phyloP scores from a whole-genome alignment of 1,284 basidiomycete species.

The Veloporphyrellus conicus region DNA sequence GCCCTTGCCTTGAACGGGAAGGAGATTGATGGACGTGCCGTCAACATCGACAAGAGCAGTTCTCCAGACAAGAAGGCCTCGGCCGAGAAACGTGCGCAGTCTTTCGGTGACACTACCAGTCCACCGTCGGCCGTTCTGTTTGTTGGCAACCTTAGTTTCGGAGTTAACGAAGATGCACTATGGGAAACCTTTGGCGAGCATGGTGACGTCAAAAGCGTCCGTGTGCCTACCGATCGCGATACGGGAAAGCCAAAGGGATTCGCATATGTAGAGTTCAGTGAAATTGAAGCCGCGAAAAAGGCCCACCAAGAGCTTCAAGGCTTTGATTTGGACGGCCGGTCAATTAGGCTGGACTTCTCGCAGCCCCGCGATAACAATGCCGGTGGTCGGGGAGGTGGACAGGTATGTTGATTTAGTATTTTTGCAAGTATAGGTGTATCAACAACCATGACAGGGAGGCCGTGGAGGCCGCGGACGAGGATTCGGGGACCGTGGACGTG shows the following conservation, averaged over 20 bases:
- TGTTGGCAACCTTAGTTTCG: slow-evolving; percentile 87
- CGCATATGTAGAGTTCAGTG: slow-evolving; percentile 92
- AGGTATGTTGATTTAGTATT: slow-evolving; percentile 32
- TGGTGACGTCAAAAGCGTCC: slow-evolving; percentile 84
- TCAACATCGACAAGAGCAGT: slow-evolving; percentile 82
- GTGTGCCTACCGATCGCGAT: slow-evolving; percentile 92
- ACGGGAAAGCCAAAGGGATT: slow-evolving; percentile 92
- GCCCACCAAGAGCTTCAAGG: slow-evolving; percentile 74
- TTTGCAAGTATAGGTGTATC: slow-evolving; percentile 18
- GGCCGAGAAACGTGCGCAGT: slow-evolving; percentile 70
- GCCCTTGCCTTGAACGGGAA: slow-evolving; percentile 74
- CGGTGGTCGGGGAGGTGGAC: slow-evolving; percentile 50
- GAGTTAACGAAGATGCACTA: slow-evolving; percentile 76
- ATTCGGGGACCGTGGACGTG: slow-evolving; percentile 33
- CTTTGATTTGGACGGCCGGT: slow-evolving; percentile 78
- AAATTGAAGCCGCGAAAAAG: slow-evolving; percentile 76
- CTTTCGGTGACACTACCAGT: slow-evolving; percentile 71
- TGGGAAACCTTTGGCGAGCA: slow-evolving; percentile 92
- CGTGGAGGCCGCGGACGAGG: slow-evolving; percentile 37
- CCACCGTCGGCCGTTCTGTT: slow-evolving; percentile 79
- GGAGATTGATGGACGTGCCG: slow-evolving; percentile 88
- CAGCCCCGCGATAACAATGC: slow-evolving; percentile 74
- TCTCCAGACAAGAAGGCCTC: slow-evolving; percentile 52
- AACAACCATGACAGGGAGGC: slow-evolving; percentile 21
- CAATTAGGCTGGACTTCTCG: slow-evolving; percentile 85